Percentiles rank a stretch among this genome's conserved stretches.
Conservation (phyloP, 371 early-diverging fungal species). For the Mucor sp. region DNA sequence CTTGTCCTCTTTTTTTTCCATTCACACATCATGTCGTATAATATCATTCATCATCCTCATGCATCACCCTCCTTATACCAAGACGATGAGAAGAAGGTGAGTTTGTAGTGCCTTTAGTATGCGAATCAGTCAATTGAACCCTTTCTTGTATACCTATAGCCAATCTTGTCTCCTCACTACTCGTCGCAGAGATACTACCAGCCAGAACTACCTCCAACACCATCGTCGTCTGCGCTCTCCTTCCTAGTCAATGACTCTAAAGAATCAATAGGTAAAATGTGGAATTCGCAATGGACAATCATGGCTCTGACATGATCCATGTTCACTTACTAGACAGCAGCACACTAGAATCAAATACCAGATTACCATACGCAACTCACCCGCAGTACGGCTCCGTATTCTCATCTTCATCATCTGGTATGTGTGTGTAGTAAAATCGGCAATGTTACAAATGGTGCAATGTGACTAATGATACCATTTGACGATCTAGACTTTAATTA, state of each 20-base stretch:
- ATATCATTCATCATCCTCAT: not conserved
- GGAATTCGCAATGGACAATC: not conserved
- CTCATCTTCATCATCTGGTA: not conserved
- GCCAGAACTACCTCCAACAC: constrained; percentile 18
- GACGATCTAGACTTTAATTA: not conserved
- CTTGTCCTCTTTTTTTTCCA: not conserved
- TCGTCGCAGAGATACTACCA: not conserved
- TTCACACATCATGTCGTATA: not conserved
- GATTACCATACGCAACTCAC: not conserved
- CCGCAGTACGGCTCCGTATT: not conserved
- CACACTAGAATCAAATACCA: not conserved
- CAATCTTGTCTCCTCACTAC: not conserved
- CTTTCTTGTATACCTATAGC: not conserved
- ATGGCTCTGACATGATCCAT: not conserved
- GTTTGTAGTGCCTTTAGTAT: not conserved
- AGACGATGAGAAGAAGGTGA: not conserved
- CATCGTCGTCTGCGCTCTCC: constrained; percentile 15
- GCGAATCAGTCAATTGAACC: not conserved
- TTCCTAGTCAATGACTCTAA: constrained; percentile 8
- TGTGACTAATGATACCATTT: not conserved
- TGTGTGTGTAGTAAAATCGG: not conserved
- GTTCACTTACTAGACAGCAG: not conserved
- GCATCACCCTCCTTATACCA: not conserved
- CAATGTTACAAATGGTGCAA: not conserved
- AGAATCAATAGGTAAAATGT: not conserved